Base-by-base conservation (phyloP, 768 basidiomycete species). In the Dacryopinax primogenitus region DNA sequence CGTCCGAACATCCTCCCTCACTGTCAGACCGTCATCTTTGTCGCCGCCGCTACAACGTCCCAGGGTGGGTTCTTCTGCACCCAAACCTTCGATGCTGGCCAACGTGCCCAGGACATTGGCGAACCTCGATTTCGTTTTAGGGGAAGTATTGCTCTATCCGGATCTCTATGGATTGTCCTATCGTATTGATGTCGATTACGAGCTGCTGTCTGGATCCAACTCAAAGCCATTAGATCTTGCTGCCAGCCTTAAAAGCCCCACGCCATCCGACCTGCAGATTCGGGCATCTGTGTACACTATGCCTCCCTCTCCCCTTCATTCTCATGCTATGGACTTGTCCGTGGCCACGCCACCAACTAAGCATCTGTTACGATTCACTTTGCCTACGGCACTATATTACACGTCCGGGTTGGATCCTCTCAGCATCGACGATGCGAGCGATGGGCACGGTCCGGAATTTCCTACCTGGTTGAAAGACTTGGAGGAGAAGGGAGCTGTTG, bases 351-450 rank as follows among this genome's bases (percentile, higher is more conserved):
- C 75, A 34, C 78, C 82, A 7, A 79, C 80, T 1, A 81, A 91
- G 47, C 92, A 96, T 74, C 75, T 96, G 51, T 68, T 97, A 15
- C 80, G 90, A 62, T 70, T 97, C 63, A 83, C 82, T 37, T 75
- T 96, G 18, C 93, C 93, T 1, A 95, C 91, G 1, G 86, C 89
- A 21, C 87, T 86, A 67, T 90, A 85, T 71, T 84, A 86, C 72
- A 81, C 85, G 47, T 86, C 87, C 1, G 81, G 94, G 35, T 77
- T 82, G 61, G 90, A 95, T 74, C 93, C 93, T 11, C 76, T 95
- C 67, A 88, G 87, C 28, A 75, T 79, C 77, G 64, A 80, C 80
- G 47, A 77, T 77, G 18, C 82, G 84, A 3, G 82, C 83, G 66
- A 77, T 80, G 35, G 85, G 82, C 62, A 69, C 3, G 70, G 69